Percentiles rank a stretch among this genome's conserved stretches.
phyloP scores from a whole-genome alignment of 2,329 filamentous ascomycete species.

The Diaporthe sp. region DNA sequence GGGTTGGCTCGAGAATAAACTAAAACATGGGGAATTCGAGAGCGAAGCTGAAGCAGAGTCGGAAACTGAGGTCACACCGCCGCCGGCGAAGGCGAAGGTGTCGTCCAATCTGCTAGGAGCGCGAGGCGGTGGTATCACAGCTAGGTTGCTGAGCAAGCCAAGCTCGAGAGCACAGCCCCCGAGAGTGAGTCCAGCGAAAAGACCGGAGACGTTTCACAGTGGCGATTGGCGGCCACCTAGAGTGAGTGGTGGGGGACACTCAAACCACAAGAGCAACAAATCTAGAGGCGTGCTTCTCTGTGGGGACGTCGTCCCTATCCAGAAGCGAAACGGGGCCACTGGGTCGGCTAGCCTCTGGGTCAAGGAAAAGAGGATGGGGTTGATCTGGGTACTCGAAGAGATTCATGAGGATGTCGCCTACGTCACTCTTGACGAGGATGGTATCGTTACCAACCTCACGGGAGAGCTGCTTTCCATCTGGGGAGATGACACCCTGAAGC shows the following conservation, averaged over 20 bases:
- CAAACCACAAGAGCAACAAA: conserved; percentile 78
- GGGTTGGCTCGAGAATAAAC: conserved; percentile 89
- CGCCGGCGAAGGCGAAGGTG: conserved; percentile 51
- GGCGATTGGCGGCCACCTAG: conserved; percentile 68
- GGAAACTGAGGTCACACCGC: conserved; percentile 50
- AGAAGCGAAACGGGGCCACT: conserved; percentile 91
- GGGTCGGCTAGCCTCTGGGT: conserved; percentile 98
- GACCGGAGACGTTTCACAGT: conserved; percentile 73
- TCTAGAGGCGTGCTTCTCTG: conserved; percentile 84
- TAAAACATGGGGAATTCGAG: conserved; percentile 73
- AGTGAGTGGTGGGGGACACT: conserved; percentile 55
- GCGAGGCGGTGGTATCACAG: conserved; percentile 82
- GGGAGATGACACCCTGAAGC: conserved; percentile 76
- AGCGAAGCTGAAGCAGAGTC: conserved; percentile 53
- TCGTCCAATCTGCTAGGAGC: conserved; percentile 74
- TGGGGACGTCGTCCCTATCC: conserved; percentile 97
- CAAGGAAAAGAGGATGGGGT: conserved; percentile 92
- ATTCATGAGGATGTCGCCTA: conserved; percentile 93
- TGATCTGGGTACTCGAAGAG: conserved; percentile 98
- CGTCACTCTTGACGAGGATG: conserved; percentile 82
- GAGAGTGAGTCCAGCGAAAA: conserved; percentile 64
- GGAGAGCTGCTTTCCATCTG: conserved; percentile 91
- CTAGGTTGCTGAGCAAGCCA: conserved; percentile 87
- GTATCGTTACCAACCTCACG: conserved; percentile 75
- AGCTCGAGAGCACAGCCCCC: conserved; percentile 68